A percentile compares a stretch with the other conserved stretches of the same genome.
Evolutionary conservation across 23 red algal species (phyloP).

Genomic region (Chondrus crispus): DNA sequence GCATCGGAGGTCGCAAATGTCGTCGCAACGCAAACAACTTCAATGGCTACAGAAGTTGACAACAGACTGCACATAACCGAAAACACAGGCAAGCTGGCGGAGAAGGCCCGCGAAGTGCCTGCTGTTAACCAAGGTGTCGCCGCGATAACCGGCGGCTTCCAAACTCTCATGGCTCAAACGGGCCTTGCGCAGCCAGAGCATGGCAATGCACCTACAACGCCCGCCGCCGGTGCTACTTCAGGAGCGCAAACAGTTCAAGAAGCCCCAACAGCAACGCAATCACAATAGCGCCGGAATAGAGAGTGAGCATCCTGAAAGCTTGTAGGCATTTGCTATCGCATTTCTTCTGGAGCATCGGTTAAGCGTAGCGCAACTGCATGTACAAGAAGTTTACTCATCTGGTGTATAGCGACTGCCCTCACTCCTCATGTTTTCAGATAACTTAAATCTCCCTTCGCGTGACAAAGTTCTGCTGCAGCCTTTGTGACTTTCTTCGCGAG

Average conservation of each 20-base stretch:
- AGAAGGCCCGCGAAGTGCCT: conserved; percentile 32
- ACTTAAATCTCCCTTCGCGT: neutral
- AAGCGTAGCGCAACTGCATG: too few relatives aligned
- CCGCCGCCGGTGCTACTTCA: too few relatives aligned
- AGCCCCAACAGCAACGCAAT: too few relatives aligned
- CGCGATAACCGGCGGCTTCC: conserved; percentile 36
- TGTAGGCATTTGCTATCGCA: too few relatives aligned
- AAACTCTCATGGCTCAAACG: conserved; percentile 35
- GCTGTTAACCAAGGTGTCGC: conserved; percentile 26
- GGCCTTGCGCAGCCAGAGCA: conserved; percentile 6
- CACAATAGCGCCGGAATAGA: too few relatives aligned
- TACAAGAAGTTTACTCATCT: too few relatives aligned
- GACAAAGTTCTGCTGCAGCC: neutral
- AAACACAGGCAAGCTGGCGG: conserved; percentile 52
- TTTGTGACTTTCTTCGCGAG: conserved; percentile 21
- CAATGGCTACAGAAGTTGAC: conserved; percentile 24
- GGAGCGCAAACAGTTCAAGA: too few relatives aligned
- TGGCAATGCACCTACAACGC: too few relatives aligned
- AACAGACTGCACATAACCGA: conserved; percentile 42
- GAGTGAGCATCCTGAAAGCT: too few relatives aligned
- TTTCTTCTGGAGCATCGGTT: too few relatives aligned
- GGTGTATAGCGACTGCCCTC: too few relatives aligned
- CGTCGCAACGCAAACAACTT: conserved; percentile 36
- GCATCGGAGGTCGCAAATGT: conserved; percentile 28
- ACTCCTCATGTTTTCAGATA: too few relatives aligned